Percentiles rank a stretch among this genome's conserved stretches.
phyloP scores from a whole-genome alignment of 371 early-diverging fungal genomes.

The Mucor indicus region DNA sequence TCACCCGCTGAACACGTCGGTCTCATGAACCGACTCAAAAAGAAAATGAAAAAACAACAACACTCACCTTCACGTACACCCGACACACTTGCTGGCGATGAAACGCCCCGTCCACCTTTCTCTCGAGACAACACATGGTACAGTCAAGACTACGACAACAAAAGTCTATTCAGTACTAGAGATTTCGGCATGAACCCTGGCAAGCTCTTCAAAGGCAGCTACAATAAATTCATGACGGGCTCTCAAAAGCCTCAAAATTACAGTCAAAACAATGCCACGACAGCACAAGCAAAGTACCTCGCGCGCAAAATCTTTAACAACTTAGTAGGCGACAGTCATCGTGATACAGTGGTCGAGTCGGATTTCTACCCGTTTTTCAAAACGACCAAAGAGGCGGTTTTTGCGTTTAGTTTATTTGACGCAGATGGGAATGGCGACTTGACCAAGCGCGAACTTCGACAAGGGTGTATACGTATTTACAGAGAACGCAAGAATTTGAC shows the following conservation, averaged over 20 bases:
- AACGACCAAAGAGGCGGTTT: constrained; percentile 52
- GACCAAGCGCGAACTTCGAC: constrained; percentile 58
- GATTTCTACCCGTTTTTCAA: constrained; percentile 60
- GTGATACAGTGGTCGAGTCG: constrained; percentile 42
- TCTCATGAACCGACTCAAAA: not conserved
- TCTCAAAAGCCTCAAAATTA: not conserved
- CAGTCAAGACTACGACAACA: not conserved
- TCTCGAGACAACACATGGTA: not conserved
- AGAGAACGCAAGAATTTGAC: constrained; percentile 59
- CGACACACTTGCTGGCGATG: not conserved
- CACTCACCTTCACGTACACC: not conserved
- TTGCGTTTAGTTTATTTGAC: constrained; percentile 73
- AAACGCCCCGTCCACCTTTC: not conserved
- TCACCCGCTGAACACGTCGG: not conserved
- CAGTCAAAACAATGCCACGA: constrained; percentile 12
- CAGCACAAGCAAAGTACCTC: constrained; percentile 42
- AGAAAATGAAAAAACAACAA: not conserved
- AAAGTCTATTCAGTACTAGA: constrained; percentile 22
- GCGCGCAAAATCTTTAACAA: constrained; percentile 51
- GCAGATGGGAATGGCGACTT: constrained; percentile 68
- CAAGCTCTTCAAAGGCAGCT: constrained; percentile 30
- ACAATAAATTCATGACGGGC: constrained; percentile 16
- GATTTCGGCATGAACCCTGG: constrained; percentile 28
- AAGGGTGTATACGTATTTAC: constrained; percentile 54
- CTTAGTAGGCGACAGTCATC: constrained; percentile 15